Evolutionary conservation across 2,329 filamentous ascomycete genomes (phyloP).

Genomic region (Phyllachora maydis): DNA sequence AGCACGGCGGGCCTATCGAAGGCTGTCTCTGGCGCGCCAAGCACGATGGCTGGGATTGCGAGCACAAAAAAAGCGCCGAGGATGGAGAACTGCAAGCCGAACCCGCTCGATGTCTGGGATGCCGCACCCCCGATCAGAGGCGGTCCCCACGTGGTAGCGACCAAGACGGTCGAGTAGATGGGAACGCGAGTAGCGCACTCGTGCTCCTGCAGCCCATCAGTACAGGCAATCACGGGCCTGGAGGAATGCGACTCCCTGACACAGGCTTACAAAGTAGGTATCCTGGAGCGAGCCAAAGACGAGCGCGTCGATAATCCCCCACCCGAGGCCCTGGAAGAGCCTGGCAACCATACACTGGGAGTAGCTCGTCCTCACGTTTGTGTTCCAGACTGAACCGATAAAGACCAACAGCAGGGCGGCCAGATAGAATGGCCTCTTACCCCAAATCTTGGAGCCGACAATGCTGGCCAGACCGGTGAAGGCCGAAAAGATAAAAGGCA

Average conservation of each 20-base stretch:
- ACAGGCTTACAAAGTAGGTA: conserved; percentile 28
- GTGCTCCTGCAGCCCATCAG: conserved; percentile 21
- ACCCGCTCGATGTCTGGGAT: conserved; percentile 17
- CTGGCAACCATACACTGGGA: conserved; percentile 27
- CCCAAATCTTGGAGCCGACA: conserved; percentile 21
- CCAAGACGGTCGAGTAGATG: conserved; percentile 20
- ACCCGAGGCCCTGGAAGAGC: conserved; percentile 33
- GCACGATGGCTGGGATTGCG: conserved; percentile 22
- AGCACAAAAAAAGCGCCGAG: conserved; percentile 24
- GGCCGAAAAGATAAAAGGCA: conserved; percentile 28
- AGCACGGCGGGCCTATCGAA: conserved; percentile 22
- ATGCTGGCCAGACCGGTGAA: conserved; percentile 20
- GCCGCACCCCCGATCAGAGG: conserved; percentile 30
- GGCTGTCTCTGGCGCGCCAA: conserved; percentile 29
- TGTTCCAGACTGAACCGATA: conserved; percentile 28
- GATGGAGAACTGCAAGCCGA: conserved; percentile 27
- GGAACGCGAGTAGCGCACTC: conserved; percentile 23
- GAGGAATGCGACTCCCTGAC: too few species aligned
- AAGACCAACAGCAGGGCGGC: conserved; percentile 22
- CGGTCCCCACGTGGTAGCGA: conserved; percentile 28
- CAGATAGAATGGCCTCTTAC: conserved; percentile 32
- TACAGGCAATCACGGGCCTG: too few species aligned
- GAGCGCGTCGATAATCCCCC: conserved; percentile 35
- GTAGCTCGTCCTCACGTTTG: conserved; percentile 17
- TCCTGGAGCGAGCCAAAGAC: conserved; percentile 31